Base-by-base conservation (phyloP, 2,329 filamentous ascomycete genomes). In the Mycosphaerelloides madeirae region DNA sequence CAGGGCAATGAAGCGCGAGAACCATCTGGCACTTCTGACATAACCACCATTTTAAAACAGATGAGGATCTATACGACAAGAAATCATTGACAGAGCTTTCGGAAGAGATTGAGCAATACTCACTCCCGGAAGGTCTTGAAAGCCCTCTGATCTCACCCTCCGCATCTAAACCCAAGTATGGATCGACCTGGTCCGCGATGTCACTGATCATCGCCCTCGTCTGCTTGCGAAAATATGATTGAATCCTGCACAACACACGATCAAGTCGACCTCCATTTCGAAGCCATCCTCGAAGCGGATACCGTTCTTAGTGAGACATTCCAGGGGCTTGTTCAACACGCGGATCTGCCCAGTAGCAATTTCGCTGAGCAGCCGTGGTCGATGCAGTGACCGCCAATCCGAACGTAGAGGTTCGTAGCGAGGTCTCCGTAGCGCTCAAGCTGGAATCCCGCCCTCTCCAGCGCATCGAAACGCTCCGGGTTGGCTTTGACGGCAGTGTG, bases 211-310 rank as follows among this genome's bases (percentile, higher is more conserved):
- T 63, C 14, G 55, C 52, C 2, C 57, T 50, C 2, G 68, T 66
- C 19, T 64, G 61, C 6, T 64, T 58, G 1, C 68, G 59, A 57
- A 73, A 66, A 43, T 73, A 9, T 60, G 59, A 46, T 67, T 64
- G 52, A 70, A 75, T 1, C 72, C 72, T 0, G 72, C 75, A 9
- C 67, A 65, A 15, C 73, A 68, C 8, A 76, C 63, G 20, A 76
- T 66, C 41, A 73, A 58, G 43, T 75, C 70, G 2, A 71, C 72
- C 3, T 68, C 55, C 2, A 74, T 41, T 31, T 65, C 58, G 1
- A 57, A 64, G 2, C 69, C 71, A 48, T 76, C 70, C 3, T 62
- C 63, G 36, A 76, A 72, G 8, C 62, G 48, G 5, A 76, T 57
- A 1, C 70, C 71, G 2, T 65, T 58, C 3, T 62, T 55, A 0